A percentile compares a stretch with the other conserved stretches of the same genome.
Conservation (phyloP, 495 filamentous ascomycete species). For the Achaetomiella virescens region DNA sequence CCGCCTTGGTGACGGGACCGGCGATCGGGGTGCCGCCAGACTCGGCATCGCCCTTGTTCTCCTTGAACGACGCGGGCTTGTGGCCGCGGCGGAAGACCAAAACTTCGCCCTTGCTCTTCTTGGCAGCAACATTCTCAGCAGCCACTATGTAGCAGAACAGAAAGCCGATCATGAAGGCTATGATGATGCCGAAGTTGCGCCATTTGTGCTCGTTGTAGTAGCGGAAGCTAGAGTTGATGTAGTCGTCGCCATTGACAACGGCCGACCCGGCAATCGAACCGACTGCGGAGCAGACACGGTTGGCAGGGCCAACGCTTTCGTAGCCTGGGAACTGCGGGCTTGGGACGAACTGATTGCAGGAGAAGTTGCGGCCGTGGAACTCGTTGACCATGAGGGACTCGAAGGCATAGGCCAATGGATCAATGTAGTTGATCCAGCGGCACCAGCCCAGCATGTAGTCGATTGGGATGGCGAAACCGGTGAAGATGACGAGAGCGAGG, state of each 20-base stretch:
- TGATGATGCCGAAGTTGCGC: conserved; percentile 77
- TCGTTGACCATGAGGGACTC: conserved; percentile 90
- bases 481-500: conserved; percentile 77
- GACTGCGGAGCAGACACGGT: conserved; percentile 54
- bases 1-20: conserved; percentile 30
- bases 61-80: conserved; percentile 51
- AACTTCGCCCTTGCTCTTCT: conserved; percentile 83
- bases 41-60: conserved; percentile 49
- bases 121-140: conserved; percentile 68
- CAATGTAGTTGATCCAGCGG: conserved; percentile 80
- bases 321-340: conserved; percentile 41
- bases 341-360: conserved; percentile 59
- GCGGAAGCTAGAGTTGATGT: conserved; percentile 52
- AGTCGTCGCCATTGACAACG: conserved; percentile 59
- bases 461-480: conserved; percentile 80
- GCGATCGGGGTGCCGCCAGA: conserved; percentile 45
- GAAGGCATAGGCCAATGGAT: conserved; percentile 82
- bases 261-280: conserved; percentile 54
- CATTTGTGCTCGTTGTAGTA: conserved; percentile 61
- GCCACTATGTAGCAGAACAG: conserved; percentile 58
- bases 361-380: conserved; percentile 60
- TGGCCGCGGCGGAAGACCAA: conserved; percentile 77
- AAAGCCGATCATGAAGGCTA: conserved; percentile 67
- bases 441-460: conserved; percentile 76
- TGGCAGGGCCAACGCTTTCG: conserved; percentile 27